Percentiles rank a stretch among this genome's conserved stretches.
Evolutionary conservation across 768 basidiomycete species (phyloP).

Genomic region (Mycena indigotica): DNA sequence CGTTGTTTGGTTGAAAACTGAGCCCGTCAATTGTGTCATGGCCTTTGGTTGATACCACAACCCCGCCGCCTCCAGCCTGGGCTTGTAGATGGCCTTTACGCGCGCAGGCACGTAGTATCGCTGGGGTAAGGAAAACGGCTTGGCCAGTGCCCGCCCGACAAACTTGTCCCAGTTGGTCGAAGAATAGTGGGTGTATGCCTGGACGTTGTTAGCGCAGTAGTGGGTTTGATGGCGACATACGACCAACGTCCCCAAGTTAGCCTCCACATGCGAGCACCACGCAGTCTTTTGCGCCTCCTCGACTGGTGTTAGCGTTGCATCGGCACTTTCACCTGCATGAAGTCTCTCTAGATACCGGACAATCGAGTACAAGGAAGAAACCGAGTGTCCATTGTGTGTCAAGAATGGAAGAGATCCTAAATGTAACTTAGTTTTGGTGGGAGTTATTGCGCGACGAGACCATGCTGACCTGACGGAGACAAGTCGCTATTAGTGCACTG

Average conservation of each 20-base stretch:
- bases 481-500: slow-evolving; percentile 70
- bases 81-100: slow-evolving; percentile 56
- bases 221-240: slow-evolving; percentile 55
- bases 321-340: slow-evolving; percentile 44
- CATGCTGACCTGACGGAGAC: slow-evolving; percentile 79
- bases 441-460: no score
- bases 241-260: slow-evolving; percentile 68
- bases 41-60: slow-evolving; percentile 49
- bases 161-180: slow-evolving; percentile 63
- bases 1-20: neutral
- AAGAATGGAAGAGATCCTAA: slow-evolving; percentile 77
- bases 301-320: slow-evolving; percentile 44
- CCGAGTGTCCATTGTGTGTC: slow-evolving; percentile 52
- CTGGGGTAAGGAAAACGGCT: slow-evolving; percentile 65
- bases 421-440: no score
- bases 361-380: slow-evolving; percentile 62
- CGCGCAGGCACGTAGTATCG: slow-evolving; percentile 72
- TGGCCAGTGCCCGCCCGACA: slow-evolving; percentile 56
- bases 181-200: slow-evolving; percentile 69
- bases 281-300: slow-evolving; percentile 61
- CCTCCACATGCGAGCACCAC: slow-evolving; percentile 66
- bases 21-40: no score
- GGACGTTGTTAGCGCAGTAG: no score
- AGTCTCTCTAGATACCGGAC: slow-evolving; percentile 61
- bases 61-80: slow-evolving; percentile 63